Evolutionary conservation across 1,139 yeast species (phyloP).

Genomic region (Geotrichum bryndzae): DNA sequence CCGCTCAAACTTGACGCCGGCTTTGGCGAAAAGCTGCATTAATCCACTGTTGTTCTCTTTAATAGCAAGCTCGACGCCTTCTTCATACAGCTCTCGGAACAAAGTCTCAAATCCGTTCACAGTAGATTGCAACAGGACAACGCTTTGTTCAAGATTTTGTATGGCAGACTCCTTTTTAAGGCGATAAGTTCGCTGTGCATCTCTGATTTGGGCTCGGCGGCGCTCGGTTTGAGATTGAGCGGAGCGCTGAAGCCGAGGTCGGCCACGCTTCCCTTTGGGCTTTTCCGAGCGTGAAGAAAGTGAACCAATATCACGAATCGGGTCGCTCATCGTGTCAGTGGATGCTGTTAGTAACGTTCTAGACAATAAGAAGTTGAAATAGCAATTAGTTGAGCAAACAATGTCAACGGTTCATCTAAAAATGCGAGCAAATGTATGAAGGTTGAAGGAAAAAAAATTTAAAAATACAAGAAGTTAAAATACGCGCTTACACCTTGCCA

Average conservation of each 20-base stretch:
- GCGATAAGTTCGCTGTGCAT: conserved; percentile 19
- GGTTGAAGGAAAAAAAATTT: too few species aligned
- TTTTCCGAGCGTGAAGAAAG: neutral
- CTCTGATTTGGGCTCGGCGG: conserved; percentile 19
- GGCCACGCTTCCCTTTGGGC: conserved; percentile 17
- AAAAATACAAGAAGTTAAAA: neutral
- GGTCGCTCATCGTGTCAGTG: neutral
- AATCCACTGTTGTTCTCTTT: conserved; percentile 4
- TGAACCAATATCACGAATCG: neutral
- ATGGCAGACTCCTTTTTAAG: conserved; percentile 18
- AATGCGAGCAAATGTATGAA: too few species aligned
- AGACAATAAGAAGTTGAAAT: neutral
- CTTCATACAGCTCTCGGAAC: conserved; percentile 13
- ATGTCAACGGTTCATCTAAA: too few species aligned
- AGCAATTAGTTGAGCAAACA: neutral
- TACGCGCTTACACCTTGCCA: too few species aligned
- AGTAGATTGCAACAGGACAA: conserved; percentile 6
- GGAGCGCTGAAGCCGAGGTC: conserved; percentile 17
- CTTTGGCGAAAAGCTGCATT: conserved; percentile 13
- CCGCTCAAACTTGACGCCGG: conserved; percentile 14
- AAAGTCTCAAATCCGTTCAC: conserved; percentile 10
- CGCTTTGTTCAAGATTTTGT: conserved; percentile 13
- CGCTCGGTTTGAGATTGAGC: conserved; percentile 18
- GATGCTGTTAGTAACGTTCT: neutral
- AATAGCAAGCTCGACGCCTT: conserved; percentile 15